Base-by-base conservation (phyloP, 2,329 filamentous ascomycete genomes). In the Sporothrix variecibatus region DNA sequence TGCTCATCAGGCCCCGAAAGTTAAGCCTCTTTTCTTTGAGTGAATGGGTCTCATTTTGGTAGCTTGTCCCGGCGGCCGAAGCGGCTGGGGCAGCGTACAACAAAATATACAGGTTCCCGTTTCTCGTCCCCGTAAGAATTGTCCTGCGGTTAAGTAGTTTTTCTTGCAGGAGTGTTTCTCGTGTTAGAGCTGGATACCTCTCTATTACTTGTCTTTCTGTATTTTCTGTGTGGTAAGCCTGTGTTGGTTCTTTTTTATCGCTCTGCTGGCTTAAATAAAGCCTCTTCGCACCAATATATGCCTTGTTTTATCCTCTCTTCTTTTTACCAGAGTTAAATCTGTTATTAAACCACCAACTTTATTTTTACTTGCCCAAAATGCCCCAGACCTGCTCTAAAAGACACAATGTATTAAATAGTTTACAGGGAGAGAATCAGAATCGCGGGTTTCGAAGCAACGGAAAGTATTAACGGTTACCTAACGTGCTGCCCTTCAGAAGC, bases 401-500 rank as follows among this genome's bases (percentile, higher is more conserved):
- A 70, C 49, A 40, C 67, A 75, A 67, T 75, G 74, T 67, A 72
- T 74, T 65, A 38, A 72, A 71, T 62, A 71, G 72, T 74, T 75
- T 62, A 74, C 56, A 31, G 26, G 74, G 70, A 49, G 56, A 67
- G 64, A 75, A 72, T 72, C 68, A 26, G 28, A 75, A 31, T 69
- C 40, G 28, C 72, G 58, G 64, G 72, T 75, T 75, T 65, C 72
- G 40, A 76, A 76, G 72, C 62, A 64, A 67, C 75, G 60, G 71
- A 72, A 72, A 40, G 58, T 28, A 62, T 72, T 76, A 26, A 75
- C 68, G 53, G 75, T 74, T 51, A 46, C 49, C 53, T 60, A 78
- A 58, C 75, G 74, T 72, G 69, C 53, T 46, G 75, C 75, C 43
- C 76, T 78, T 68, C 75, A 74, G 69, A 69, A 76, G 64, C 34